Conservation (phyloP, 2,329 filamentous ascomycete species). For the Exophiala viscosa region DNA sequence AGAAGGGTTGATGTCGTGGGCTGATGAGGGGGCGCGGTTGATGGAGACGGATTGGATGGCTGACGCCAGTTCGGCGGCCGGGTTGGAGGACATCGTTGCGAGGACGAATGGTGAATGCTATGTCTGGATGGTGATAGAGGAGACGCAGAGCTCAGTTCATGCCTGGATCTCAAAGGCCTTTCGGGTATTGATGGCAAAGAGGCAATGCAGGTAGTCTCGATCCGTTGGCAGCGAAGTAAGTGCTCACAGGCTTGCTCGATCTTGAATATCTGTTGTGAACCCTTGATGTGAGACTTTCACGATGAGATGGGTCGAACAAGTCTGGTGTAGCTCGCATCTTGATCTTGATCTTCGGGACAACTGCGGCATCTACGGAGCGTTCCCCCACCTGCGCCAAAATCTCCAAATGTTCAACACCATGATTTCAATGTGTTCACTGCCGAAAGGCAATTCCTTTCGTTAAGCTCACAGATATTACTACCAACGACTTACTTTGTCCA, state of each 20-base stretch:
- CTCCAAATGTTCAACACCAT: not conserved
- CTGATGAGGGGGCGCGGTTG: slow-evolving; percentile 65
- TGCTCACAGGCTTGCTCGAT: too few species aligned
- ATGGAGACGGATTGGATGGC: slow-evolving; percentile 78
- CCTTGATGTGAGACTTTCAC: not conserved
- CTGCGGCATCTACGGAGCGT: not conserved
- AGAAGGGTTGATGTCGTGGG: slow-evolving; percentile 74
- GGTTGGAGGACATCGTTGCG: slow-evolving; percentile 51
- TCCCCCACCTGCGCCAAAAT: not conserved
- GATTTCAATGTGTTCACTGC: not conserved
- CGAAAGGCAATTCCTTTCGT: too few species aligned
- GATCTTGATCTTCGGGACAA: not conserved
- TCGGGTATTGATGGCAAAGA: too few species aligned
- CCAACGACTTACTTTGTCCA: too few species aligned
- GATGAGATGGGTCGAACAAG: not conserved
- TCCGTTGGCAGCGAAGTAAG: too few species aligned
- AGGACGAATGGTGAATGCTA: not conserved
- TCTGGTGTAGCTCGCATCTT: not conserved
- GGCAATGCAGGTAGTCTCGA: too few species aligned
- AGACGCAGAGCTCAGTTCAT: not conserved
- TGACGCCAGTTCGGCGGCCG: slow-evolving; percentile 67
- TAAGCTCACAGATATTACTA: too few species aligned
- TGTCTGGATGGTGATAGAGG: not conserved
- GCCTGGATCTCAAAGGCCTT: too few species aligned
- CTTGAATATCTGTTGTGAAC: too few species aligned